phyloP scores from a whole-genome alignment of 768 basidiomycete genomes.

The Rhizopogon roseolus region DNA sequence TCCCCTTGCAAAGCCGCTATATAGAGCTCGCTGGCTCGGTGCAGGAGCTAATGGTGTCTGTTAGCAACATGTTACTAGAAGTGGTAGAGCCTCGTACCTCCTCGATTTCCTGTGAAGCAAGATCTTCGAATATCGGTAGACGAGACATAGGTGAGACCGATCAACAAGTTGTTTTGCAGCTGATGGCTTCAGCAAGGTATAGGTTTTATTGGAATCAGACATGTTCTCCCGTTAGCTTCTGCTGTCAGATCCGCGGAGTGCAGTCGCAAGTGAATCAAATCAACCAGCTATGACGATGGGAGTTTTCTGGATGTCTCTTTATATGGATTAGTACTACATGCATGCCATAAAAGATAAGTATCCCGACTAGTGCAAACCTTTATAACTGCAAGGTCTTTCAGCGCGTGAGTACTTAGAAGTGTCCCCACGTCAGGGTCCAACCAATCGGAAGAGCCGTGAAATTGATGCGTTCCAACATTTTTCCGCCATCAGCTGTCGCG shows the following conservation, averaged over 20 bases:
- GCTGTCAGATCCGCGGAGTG: neutral
- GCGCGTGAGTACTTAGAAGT: neutral
- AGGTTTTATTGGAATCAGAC: too few relatives aligned
- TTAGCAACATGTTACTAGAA: neutral
- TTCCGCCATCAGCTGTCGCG: too few relatives aligned
- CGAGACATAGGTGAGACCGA: neutral
- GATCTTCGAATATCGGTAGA: neutral
- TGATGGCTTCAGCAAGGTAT: neutral
- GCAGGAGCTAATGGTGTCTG: neutral
- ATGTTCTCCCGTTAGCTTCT: neutral
- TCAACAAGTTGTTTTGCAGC: neutral
- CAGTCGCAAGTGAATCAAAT: neutral
- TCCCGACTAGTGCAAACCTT: neutral
- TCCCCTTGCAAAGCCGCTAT: constrained; percentile 3
- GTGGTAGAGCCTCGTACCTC: neutral
- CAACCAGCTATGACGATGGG: neutral
- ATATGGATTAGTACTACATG: neutral
- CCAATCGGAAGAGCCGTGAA: neutral
- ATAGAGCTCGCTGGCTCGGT: neutral
- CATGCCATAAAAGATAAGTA: neutral
- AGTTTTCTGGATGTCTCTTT: neutral
- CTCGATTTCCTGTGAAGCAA: neutral
- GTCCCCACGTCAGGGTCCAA: neutral
- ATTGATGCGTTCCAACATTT: neutral
- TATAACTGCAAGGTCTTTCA: neutral